Base-by-base conservation (phyloP, 805 yeast genomes). In the Yarrowia keelungensis region DNA sequence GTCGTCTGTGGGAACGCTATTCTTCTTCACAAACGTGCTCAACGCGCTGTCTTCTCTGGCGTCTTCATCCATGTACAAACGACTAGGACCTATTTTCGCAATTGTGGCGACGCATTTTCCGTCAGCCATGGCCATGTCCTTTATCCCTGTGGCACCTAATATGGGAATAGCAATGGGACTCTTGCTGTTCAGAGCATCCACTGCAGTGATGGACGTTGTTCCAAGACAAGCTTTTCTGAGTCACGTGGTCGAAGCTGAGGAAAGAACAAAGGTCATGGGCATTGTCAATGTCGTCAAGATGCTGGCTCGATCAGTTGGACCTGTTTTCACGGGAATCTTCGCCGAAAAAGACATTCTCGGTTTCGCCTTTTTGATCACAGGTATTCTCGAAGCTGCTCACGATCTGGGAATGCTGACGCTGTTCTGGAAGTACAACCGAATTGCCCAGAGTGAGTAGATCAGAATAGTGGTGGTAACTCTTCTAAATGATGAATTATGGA, bases 181-280 rank as follows among this genome's bases (percentile, higher is more conserved):
- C 5, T 79, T 89, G 42, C 71, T 88, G 22, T 75, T 84, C 35
- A 86, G 90, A 71, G 87, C 87, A 69, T 79, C 88, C 2, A 85
- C 91, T 0, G 81, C 88, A 1, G 86, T 93, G 1, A 91, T 92
- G 93, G 98, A 92, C 76, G 97, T 91, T 36, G 95, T 92, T 2
- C 97, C 97, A 8, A 84, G 98, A 65, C 97, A 92, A 77, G 85
- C 92, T 8, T 81, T 92, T 49, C 78, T 92, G 64, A 87, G 96
- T 0, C 83, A 90, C 2, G 80, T 91, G 26, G 86, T 92, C 47
- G 82, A 83, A 15, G 83, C 84, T 12, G 77, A 81, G 11, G 95
- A 91, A 61, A 80, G 93, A 59, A 87, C 97, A 1, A 85, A 82
- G 72, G 92, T 89, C 1, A 83, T 92, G 87, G 97, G 97, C 1